phyloP scores from a whole-genome alignment of 2,329 filamentous ascomycete genomes.

The Lithohypha guttulata region DNA sequence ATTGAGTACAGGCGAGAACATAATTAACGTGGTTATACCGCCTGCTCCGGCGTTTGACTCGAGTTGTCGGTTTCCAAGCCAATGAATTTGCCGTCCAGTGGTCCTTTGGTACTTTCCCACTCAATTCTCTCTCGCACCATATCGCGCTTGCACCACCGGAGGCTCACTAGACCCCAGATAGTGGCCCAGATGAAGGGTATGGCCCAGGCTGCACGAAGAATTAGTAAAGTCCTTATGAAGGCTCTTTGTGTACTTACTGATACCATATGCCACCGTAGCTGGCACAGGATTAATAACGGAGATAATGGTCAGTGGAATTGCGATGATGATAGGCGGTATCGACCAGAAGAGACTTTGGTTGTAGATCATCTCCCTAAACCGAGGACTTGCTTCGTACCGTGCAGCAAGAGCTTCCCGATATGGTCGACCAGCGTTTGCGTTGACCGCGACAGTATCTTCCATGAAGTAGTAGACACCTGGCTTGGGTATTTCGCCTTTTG shows the following conservation, averaged over 20 bases:
- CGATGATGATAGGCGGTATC: slow-evolving; percentile 39
- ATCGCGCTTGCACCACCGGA: slow-evolving; percentile 37
- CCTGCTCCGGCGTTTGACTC: background rate
- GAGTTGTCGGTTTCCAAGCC: slow-evolving; percentile 1
- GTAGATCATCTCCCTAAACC: slow-evolving; percentile 44
- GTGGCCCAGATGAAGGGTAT: slow-evolving; percentile 34
- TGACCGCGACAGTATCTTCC: slow-evolving; percentile 58
- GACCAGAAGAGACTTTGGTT: slow-evolving; percentile 49
- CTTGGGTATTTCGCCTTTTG: slow-evolving; percentile 47
- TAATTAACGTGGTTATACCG: too few species aligned
- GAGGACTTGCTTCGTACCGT: slow-evolving; percentile 44
- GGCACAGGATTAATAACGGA: slow-evolving; percentile 37
- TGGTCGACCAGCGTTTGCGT: slow-evolving; percentile 48
- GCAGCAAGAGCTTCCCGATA: slow-evolving; percentile 42
- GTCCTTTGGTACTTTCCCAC: slow-evolving; percentile 25
- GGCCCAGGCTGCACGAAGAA: slow-evolving; percentile 28
- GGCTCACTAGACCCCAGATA: slow-evolving; percentile 36
- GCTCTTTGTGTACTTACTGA: slow-evolving; percentile 14
- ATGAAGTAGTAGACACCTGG: slow-evolving; percentile 55
- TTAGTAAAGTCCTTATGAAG: background rate
- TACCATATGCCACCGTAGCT: slow-evolving; percentile 38
- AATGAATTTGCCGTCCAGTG: background rate
- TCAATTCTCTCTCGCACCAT: slow-evolving; percentile 35
- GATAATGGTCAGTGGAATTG: slow-evolving; percentile 37
- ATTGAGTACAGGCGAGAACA: too few species aligned